These are phyloP conservation scores for Verticillium tricorpus DNA, from an alignment of 2,329 filamentous ascomycete genomes.

Conservation along the genomic window DNA sequence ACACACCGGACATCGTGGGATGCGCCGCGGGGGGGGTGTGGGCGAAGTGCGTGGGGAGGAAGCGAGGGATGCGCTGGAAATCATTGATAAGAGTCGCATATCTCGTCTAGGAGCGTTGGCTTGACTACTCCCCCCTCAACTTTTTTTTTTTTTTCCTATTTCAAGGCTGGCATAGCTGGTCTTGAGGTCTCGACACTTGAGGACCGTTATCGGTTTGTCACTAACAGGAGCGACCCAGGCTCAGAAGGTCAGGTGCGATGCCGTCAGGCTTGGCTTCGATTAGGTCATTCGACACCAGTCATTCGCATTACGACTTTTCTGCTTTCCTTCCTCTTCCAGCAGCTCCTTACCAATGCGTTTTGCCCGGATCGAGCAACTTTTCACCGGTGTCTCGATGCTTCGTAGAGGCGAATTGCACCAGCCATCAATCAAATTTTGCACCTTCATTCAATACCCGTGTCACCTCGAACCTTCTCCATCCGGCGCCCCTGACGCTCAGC, in stretches of 20 bases:
- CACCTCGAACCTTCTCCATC: neutral
- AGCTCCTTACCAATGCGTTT: neutral
- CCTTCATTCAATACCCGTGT: neutral
- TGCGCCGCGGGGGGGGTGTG: neutral
- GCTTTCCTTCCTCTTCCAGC: neutral
- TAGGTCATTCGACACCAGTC: constrained; percentile 1
- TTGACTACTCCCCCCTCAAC: neutral
- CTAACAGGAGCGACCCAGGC: neutral
- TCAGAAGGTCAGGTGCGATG: constrained; percentile 1
- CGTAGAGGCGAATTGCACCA: neutral
- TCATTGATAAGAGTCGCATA: neutral
- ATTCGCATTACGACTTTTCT: neutral
- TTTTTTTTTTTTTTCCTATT: neutral
- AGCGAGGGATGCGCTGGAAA: neutral
- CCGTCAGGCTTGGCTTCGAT: constrained; percentile 3
- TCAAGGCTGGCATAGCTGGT: neutral
- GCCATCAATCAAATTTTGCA: neutral
- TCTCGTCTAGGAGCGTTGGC: neutral
- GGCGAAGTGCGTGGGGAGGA: neutral
- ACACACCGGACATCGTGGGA: neutral
- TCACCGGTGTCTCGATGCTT: neutral
- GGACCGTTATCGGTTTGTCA: neutral
- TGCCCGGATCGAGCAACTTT: neutral
- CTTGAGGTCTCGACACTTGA: neutral
- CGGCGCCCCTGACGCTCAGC: too few relatives aligned